A percentile compares a stretch with the other conserved stretches of the same genome.
Evolutionary conservation across 495 filamentous ascomycete genomes (phyloP).

Genomic region (Talaromyces adpressus): DNA sequence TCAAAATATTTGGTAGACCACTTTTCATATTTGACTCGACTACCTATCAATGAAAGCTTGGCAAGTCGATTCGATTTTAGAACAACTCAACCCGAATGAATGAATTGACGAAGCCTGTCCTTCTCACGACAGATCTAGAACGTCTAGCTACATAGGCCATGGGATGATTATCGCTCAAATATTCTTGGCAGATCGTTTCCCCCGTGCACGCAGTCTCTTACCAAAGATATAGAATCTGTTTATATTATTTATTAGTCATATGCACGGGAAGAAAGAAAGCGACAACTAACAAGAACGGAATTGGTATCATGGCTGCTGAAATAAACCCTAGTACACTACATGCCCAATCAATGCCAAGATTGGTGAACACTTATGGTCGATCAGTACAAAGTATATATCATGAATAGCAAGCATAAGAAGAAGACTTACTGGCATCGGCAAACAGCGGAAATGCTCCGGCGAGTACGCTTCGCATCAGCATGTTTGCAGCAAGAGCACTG

Average conservation of each 20-base stretch:
- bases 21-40: too few species aligned
- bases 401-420: neutral
- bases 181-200: neutral
- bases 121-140: neutral
- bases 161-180: neutral
- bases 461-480: slow-evolving; percentile 53
- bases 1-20: too few species aligned
- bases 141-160: neutral
- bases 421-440: slow-evolving; percentile 44
- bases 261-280: neutral
- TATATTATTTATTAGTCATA: neutral
- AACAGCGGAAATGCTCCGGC: slow-evolving; percentile 63
- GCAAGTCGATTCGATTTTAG: too few species aligned
- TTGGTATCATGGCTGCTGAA: slow-evolving; percentile 45
- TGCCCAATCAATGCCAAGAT: slow-evolving; percentile 50
- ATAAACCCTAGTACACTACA: slow-evolving; percentile 52
- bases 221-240: neutral
- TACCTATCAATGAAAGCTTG: too few species aligned
- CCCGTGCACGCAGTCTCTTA: neutral
- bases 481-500: slow-evolving; percentile 56
- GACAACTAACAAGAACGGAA: slow-evolving; percentile 25
- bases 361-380: slow-evolving; percentile 40
- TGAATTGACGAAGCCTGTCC: neutral
- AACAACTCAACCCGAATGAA: too few species aligned
- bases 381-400: neutral